Conservation (phyloP, 805 yeast species). For the Saturnispora sekii region DNA sequence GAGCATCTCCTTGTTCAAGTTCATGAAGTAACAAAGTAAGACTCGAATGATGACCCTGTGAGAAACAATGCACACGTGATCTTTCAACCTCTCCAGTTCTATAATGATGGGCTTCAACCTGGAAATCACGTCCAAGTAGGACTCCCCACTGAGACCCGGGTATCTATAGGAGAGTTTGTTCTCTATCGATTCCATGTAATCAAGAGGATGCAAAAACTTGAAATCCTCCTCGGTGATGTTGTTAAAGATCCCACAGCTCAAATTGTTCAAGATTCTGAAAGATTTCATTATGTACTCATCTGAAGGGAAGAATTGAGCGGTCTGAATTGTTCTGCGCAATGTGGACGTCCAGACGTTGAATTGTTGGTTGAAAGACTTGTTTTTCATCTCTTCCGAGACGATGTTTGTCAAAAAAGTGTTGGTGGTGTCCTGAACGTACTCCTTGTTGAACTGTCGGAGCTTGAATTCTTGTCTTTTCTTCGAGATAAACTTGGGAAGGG, state of each 20-base stretch:
- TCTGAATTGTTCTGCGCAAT: constrained; percentile 24
- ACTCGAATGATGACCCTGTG: constrained; percentile 29
- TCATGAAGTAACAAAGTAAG: constrained; percentile 29
- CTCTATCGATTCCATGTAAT: constrained; percentile 22
- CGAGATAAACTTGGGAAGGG: constrained; percentile 27
- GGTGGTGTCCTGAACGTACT: constrained; percentile 23
- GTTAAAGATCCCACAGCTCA: constrained; percentile 28
- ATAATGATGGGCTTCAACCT: constrained; percentile 28
- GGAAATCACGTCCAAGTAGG: constrained; percentile 29
- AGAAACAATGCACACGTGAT: constrained; percentile 27
- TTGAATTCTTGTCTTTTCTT: constrained; percentile 29
- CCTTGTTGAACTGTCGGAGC: constrained; percentile 25
- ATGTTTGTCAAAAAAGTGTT: constrained; percentile 15
- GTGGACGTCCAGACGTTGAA: constrained; percentile 30
- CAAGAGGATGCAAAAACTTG: constrained; percentile 18
- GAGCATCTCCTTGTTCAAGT: constrained; percentile 27
- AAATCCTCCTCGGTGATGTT: constrained; percentile 26
- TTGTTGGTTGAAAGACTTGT: constrained; percentile 15
- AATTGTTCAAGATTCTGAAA: constrained; percentile 28
- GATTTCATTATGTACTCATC: constrained; percentile 24
- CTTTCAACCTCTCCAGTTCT: constrained; percentile 28
- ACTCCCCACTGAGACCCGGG: constrained; percentile 32
- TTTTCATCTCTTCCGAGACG: neutral
- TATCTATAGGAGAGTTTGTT: constrained; percentile 27
- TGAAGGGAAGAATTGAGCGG: constrained; percentile 24